Base-by-base conservation (phyloP, 768 basidiomycete genomes). In the Phaeolepiota aurea region DNA sequence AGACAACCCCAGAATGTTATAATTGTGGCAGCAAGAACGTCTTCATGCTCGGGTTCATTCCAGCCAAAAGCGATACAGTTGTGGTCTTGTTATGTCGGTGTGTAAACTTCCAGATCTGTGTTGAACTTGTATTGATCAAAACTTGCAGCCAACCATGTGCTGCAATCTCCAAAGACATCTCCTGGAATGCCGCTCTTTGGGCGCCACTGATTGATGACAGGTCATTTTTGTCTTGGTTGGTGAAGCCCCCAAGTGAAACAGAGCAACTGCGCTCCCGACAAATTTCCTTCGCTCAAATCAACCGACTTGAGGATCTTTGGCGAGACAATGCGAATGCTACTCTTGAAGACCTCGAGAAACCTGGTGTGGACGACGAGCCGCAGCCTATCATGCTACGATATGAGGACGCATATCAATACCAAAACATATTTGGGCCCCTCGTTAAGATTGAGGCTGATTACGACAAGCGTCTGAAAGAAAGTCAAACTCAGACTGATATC, bases 401-500 rank as follows among this genome's bases (percentile, higher is more conserved):
- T 59, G 94, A 98, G 57, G 96, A 99, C 59, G 96, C 96, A 33
- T 99, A 98, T 56, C 96, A 98, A 54, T 99, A 99, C 59, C 96
- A 99, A 67, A 99, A 99, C 57, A 98, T 99, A 42, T 94, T 98
- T 54, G 96, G 96, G 3, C 96, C 96, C 12, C 76, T 99, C 34
- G 96, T 99, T 62, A 99, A 99, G 68, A 98, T 99, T 51, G 96
- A 99, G 56, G 96, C 96, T 2, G 96, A 99, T 65, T 99, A 97
- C 54, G 96, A 99, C 57, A 97, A 97, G 65, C 77, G 83, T 41
- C 73, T 98, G 53, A 99, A 99, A 64, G 96, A 99, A 61, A 89
- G 90, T 45, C 96, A 99, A 66, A 98, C 96, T 0, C 94, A 99
- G 65, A 96, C 88, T 3, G 90, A 94, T 47, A 93, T 99, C 54